phyloP scores from a whole-genome alignment of 768 basidiomycete genomes.

The Lyophyllum semitale region DNA sequence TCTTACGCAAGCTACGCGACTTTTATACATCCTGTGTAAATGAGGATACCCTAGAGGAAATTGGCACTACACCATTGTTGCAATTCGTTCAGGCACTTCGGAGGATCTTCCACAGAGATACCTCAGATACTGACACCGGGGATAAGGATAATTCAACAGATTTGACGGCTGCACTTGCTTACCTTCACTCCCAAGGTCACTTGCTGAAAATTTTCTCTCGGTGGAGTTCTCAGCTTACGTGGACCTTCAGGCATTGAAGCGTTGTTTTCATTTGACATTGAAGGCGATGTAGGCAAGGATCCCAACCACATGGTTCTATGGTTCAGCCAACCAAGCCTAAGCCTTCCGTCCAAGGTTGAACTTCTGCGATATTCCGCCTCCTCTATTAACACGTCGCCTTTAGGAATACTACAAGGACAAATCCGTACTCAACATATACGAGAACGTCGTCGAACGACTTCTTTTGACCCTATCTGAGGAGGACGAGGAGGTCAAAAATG shows the following conservation, averaged over 20 bases:
- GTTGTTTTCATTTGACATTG: constrained; percentile 80
- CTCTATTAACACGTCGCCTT: not conserved
- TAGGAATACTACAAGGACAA: constrained; percentile 92
- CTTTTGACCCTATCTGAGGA: constrained; percentile 59
- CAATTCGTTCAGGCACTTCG: constrained; percentile 65
- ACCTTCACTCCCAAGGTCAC: constrained; percentile 83
- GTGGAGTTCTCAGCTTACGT: not conserved
- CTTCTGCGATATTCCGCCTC: not conserved
- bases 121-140: constrained; percentile 22
- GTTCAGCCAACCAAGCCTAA: constrained; percentile 80
- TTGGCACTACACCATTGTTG: constrained; percentile 72
- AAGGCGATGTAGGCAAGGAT: constrained; percentile 85
- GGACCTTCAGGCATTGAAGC: constrained; percentile 63
- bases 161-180: constrained; percentile 82
- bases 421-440: constrained; percentile 68
- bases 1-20: constrained; percentile 65
- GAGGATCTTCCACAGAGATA: constrained; percentile 58
- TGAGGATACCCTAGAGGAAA: constrained; percentile 71
- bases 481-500: constrained; percentile 32
- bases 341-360: constrained; percentile 82
- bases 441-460: constrained; percentile 65
- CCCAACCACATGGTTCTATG: constrained; percentile 85
- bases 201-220: not conserved
- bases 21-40: constrained; percentile 85
- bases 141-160: constrained; percentile 44